Percentiles rank a stretch among this genome's conserved stretches.
phyloP scores from a whole-genome alignment of 345 rosid genomes.

The sweet orange (Citrus sinensis) region DNA sequence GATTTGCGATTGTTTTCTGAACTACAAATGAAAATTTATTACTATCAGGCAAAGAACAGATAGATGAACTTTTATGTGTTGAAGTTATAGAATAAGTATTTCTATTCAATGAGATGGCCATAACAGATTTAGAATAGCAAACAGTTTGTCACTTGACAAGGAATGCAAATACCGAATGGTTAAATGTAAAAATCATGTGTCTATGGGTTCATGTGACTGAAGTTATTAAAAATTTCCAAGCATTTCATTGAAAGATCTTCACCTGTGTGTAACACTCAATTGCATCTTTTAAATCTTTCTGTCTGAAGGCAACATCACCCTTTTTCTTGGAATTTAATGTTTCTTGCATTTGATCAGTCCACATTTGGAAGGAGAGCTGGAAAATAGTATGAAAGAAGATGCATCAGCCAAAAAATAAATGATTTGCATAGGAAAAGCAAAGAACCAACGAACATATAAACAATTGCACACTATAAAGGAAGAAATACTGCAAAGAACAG shows the following conservation, averaged over 20 bases:
- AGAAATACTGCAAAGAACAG: not conserved
- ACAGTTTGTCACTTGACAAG: not conserved
- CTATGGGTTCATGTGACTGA: not conserved
- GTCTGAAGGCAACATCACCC: slow-evolving; percentile 84
- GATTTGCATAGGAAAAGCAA: not conserved
- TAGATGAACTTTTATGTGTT: not conserved
- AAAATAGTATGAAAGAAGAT: not conserved
- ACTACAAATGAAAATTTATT: not conserved
- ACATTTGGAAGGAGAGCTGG: slow-evolving; percentile 98
- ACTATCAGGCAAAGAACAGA: not conserved
- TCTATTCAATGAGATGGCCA: not conserved
- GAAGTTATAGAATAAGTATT: not conserved
- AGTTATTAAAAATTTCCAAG: not conserved
- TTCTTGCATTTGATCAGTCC: slow-evolving; percentile 97
- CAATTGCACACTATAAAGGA: not conserved
- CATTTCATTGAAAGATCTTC: not conserved
- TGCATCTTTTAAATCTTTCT: slow-evolving; percentile 65
- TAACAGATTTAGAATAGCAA: not conserved
- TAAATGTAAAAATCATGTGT: not conserved
- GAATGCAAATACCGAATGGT: not conserved
- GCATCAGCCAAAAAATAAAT: not conserved
- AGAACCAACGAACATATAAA: not conserved
- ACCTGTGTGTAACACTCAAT: slow-evolving; percentile 84
- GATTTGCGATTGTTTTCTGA: not conserved
- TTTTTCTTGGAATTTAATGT: slow-evolving; percentile 78